Conservation (phyloP, 1,284 basidiomycete species). For the Ceratorhiza oryzae-sativae region DNA sequence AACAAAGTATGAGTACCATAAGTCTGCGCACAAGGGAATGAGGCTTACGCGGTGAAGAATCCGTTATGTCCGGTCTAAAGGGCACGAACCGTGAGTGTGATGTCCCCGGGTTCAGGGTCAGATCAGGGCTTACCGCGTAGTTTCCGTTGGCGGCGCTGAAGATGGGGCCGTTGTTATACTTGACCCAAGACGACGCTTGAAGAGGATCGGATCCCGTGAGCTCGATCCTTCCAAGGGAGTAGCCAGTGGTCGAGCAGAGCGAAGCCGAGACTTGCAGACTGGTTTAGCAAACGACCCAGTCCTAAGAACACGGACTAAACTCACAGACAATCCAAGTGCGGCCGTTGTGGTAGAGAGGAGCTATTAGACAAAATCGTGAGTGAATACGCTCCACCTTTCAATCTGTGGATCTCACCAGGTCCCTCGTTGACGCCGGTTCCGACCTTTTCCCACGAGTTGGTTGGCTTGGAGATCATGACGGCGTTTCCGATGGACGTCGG, state of each 20-base stretch:
- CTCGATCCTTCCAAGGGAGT: slow-evolving; percentile 46
- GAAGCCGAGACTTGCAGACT: slow-evolving; percentile 40
- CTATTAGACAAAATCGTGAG: too few species aligned
- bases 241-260: slow-evolving; percentile 35
- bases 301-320: neutral
- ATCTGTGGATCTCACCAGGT: neutral
- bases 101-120: neutral
- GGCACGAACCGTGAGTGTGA: too few species aligned
- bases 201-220: slow-evolving; percentile 52
- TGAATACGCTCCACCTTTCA: too few species aligned
- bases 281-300: too few species aligned
- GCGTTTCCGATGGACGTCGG: slow-evolving; percentile 4
- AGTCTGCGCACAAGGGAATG: too few species aligned
- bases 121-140: neutral
- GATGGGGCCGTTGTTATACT: slow-evolving; percentile 34
- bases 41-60: slow-evolving; percentile 47
- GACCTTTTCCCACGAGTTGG: slow-evolving; percentile 35
- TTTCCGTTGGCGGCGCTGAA: slow-evolving; percentile 43
- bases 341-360: neutral
- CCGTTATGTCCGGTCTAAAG: slow-evolving; percentile 32
- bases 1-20: neutral
- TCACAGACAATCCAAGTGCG: slow-evolving; percentile 41
- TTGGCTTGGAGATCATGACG: neutral
- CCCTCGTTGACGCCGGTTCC: slow-evolving; percentile 21
- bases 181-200: slow-evolving; percentile 49